Evolutionary conservation across 495 filamentous ascomycete genomes (phyloP), one percentile per base, ranked within the genome.

Genomic region (Aspergillus panamensis): DNA sequence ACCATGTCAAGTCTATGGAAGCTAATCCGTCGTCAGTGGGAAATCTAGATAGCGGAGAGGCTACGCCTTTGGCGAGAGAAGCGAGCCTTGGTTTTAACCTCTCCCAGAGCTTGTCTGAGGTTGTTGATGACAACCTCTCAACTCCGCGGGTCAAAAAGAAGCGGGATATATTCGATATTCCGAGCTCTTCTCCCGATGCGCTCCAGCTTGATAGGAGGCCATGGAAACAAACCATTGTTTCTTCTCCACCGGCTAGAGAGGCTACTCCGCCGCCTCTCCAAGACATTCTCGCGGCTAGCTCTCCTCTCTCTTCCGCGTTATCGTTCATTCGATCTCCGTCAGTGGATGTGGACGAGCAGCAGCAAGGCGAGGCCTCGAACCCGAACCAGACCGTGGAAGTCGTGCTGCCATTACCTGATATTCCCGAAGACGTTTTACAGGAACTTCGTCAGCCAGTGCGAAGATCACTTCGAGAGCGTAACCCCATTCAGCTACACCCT

Each of bases 401-500:
- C 7, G 25, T 65, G 37, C 35, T 68, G 17, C 54, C 67, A 35
- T 51, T 65, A 30, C 44, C 70, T 16, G 69, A 75, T 21, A 64
- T 71, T 14, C 68, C 63, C 0, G 63, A 70, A 33, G 68, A 76
- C n/a, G 31, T 72, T 16, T 31, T 74, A 39, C 56, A 57, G 19
- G 65, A 75, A 59, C 50, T 73, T 30, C 53, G 66, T 45, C 69
- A 68, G 20, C 73, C 73, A 43, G 60, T 51, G 25, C 64, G 69
- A 51, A 68, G 77, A 48, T 81, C 74, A 29, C 69, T 92, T 14
- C 79, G 89, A 30, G 80, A 87, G 21, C 78, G 89, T 53, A 90
- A 89, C 53, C 82, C 87, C 3, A 90, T 90, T 32, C 89, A 92
- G 64, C 69, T 90, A 50, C 86, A 89, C 60, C 88, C 88, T 0